These are phyloP conservation scores for Blakeslea trispora DNA, from an alignment of 371 early-diverging fungal species.

Conservation along the genomic window DNA sequence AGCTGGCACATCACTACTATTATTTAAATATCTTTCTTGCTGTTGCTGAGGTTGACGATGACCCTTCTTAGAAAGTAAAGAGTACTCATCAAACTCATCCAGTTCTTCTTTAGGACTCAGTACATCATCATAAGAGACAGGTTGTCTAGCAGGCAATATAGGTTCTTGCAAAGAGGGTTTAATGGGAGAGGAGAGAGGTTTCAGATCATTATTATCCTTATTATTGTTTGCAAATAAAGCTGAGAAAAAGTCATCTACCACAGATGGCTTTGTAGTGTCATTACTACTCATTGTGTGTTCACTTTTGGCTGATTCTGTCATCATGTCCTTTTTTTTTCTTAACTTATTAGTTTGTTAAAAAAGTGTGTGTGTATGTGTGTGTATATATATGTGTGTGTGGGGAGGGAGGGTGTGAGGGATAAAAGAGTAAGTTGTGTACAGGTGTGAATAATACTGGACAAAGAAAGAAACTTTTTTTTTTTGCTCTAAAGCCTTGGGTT, in stretches of 20 bases:
- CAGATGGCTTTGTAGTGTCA: conserved; percentile 22
- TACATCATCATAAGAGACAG: not conserved
- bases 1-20: conserved; percentile 7
- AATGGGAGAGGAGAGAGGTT: not conserved
- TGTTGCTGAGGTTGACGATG: conserved; percentile 6
- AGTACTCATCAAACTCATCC: conserved; percentile 57
- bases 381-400: too few species aligned
- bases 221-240: conserved; percentile 59
- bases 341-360: too few species aligned
- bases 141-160: conserved; percentile 1
- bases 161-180: not conserved
- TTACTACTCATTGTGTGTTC: conserved; percentile 6
- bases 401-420: too few species aligned
- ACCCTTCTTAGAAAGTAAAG: conserved; percentile 25
- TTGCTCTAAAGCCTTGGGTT: too few species aligned
- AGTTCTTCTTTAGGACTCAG: conserved; percentile 14
- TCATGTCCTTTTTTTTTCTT: not conserved
- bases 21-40: conserved; percentile 3
- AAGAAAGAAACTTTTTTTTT: too few species aligned
- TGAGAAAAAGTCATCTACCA: conserved; percentile 52
- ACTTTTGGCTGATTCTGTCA: conserved; percentile 13
- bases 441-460: too few species aligned
- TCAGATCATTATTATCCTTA: conserved; percentile 74
- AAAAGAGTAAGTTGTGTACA: too few species aligned
- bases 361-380: too few species aligned